A percentile compares a stretch with the other conserved stretches of the same genome.
Evolutionary conservation across 495 filamentous ascomycete species (phyloP).

Genomic region (Neurospora terricola): DNA sequence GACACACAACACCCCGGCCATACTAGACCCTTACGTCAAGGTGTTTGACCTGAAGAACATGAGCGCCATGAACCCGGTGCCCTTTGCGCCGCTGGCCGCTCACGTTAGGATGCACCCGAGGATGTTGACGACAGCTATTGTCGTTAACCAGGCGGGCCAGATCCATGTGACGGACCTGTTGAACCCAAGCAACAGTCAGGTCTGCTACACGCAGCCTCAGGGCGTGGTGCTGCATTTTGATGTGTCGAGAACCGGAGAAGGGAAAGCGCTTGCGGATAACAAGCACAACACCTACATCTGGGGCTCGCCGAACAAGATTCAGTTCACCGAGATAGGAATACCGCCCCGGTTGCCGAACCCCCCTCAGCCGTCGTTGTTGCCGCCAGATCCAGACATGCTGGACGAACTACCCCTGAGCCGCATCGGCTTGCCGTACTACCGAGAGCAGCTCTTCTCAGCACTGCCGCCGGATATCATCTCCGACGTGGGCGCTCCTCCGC

Average conservation of each 20-base stretch:
- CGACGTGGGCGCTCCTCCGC: constrained; percentile 73
- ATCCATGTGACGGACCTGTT: constrained; percentile 91
- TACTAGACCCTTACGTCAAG: constrained; percentile 84
- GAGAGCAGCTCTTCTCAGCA: constrained; percentile 74
- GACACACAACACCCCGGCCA: constrained; percentile 37
- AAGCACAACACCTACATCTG: constrained; percentile 77
- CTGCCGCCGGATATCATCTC: constrained; percentile 78
- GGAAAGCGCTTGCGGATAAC: constrained; percentile 69
- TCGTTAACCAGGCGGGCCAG: constrained; percentile 81
- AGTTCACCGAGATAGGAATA: constrained; percentile 75
- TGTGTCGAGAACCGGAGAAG: constrained; percentile 83
- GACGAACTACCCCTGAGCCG: constrained; percentile 52
- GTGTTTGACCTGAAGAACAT: constrained; percentile 89
- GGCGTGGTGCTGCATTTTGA: constrained; percentile 65
- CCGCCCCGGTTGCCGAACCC: constrained; percentile 70
- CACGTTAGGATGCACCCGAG: constrained; percentile 92
- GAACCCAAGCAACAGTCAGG: constrained; percentile 81
- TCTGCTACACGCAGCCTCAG: constrained; percentile 73
- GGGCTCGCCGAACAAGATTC: constrained; percentile 83
- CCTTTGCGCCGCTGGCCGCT: constrained; percentile 84
- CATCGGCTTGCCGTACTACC: constrained; percentile 88
- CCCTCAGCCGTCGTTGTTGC: constrained; percentile 24
- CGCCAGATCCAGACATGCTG: constrained; percentile 50
- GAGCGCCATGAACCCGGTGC: constrained; percentile 72
- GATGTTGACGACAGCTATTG: constrained; percentile 84